Evolutionary conservation across 495 filamentous ascomycete species (phyloP).

Genomic region (Mytilinidion resinicola): DNA sequence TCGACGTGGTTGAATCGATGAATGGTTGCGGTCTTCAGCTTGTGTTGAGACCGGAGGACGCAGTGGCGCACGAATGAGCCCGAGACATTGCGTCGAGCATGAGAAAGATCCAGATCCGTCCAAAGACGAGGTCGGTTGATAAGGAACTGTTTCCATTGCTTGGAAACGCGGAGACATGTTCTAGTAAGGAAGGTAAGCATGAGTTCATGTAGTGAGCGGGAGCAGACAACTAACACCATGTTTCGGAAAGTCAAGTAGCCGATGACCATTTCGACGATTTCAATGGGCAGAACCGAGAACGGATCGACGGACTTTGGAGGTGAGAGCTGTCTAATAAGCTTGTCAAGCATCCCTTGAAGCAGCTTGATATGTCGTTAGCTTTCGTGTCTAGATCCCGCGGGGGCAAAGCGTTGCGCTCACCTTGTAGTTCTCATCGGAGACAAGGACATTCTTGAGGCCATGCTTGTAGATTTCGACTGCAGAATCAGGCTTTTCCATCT

Average conservation of each 20-base stretch:
- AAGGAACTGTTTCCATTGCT: conserved; percentile 46
- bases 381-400: background rate
- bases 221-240: conserved; percentile 14
- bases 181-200: conserved; percentile 25
- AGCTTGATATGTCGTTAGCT: conserved; percentile 30
- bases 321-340: conserved; percentile 35
- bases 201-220: background rate
- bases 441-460: conserved; percentile 47
- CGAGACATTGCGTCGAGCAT: conserved; percentile 38
- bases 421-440: conserved; percentile 40
- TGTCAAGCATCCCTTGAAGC: conserved; percentile 42
- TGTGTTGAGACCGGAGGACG: conserved; percentile 35
- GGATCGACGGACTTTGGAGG: conserved; percentile 35
- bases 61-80: conserved; percentile 41
- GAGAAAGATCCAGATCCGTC: conserved; percentile 47
- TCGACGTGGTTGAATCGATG: conserved; percentile 38
- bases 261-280: conserved; percentile 34
- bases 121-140: conserved; percentile 42
- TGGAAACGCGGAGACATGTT: conserved; percentile 47
- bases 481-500: conserved; percentile 47
- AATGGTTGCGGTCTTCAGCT: conserved; percentile 38
- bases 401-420: conserved; percentile 31
- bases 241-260: conserved; percentile 31
- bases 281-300: conserved; percentile 28
- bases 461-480: conserved; percentile 58